Percentiles rank a stretch among this genome's conserved stretches.
phyloP scores from a whole-genome alignment of 2,329 filamentous ascomycete species.

The Cercospora berteroae region DNA sequence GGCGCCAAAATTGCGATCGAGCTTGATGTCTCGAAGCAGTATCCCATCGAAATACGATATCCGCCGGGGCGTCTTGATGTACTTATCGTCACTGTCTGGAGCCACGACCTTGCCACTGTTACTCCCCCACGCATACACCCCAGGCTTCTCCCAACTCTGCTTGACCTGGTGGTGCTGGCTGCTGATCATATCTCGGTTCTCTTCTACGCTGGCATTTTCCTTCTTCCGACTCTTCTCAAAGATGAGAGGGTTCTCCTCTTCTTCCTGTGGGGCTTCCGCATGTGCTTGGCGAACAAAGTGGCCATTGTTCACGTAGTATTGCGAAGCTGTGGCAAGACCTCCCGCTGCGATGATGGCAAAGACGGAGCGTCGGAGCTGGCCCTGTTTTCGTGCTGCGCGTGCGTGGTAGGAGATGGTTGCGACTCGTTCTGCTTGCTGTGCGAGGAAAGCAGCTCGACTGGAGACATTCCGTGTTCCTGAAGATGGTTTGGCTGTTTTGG shows the following conservation, averaged over 20 bases:
- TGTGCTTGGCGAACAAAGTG: constrained; percentile 44
- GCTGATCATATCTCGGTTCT: constrained; percentile 72
- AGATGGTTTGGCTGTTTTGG: constrained; percentile 19
- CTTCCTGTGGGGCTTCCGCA: constrained; percentile 48
- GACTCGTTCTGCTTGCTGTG: constrained; percentile 25
- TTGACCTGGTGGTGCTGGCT: constrained; percentile 86
- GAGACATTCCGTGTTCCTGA: constrained; percentile 22
- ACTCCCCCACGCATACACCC: constrained; percentile 90
- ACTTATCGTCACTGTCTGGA: constrained; percentile 71
- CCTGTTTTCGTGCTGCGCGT: constrained; percentile 46
- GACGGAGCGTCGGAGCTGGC: constrained; percentile 47
- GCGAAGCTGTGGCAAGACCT: constrained; percentile 45
- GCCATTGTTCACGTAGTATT: constrained; percentile 44
- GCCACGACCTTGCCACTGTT: constrained; percentile 84
- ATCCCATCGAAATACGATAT: constrained; percentile 81
- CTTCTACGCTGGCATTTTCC: constrained; percentile 59
- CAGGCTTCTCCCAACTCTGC: constrained; percentile 75
- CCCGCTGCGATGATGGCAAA: constrained; percentile 44
- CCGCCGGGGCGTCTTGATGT: constrained; percentile 76
- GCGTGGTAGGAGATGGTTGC: constrained; percentile 34
- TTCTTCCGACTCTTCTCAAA: constrained; percentile 66
- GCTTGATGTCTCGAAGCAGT: constrained; percentile 80
- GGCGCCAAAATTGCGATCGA: constrained; percentile 77
- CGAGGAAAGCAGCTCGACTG: constrained; percentile 29
- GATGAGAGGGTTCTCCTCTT: constrained; percentile 54